Percentiles rank a stretch among this genome's conserved stretches.
These are phyloP conservation scores for Guadua angustifolia DNA, from an alignment of 176 grass and related monocot species.

Conservation along the genomic window DNA sequence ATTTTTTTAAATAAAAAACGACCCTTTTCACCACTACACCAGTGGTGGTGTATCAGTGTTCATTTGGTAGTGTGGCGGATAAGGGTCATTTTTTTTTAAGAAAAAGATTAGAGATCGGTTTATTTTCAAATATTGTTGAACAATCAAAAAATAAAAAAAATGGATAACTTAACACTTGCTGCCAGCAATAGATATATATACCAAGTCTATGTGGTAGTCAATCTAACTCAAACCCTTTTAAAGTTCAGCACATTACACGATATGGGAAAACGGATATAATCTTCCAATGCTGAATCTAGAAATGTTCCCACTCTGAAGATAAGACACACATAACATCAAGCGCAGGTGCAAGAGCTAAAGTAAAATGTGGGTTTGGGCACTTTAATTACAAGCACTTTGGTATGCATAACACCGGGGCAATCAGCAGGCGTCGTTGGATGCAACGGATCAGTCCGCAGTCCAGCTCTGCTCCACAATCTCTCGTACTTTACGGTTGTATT, in stretches of 20 bases:
- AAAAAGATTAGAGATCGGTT: too few species aligned
- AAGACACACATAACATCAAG: neutral
- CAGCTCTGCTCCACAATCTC: conserved; percentile 96
- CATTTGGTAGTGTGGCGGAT: neutral
- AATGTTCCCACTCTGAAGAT: neutral
- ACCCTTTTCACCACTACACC: neutral
- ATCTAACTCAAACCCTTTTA: neutral
- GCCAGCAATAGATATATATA: neutral
- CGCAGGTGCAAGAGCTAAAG: neutral
- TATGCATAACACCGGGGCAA: neutral
- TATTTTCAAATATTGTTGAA: neutral
- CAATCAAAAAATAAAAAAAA: neutral
- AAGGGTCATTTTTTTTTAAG: neutral
- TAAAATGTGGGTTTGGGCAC: neutral
- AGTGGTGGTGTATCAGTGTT: neutral
- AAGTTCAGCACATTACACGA: neutral
- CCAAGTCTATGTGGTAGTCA: neutral
- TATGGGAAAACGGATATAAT: conserved; percentile 3
- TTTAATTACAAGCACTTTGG: conserved; percentile 48
- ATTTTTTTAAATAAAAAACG: neutral
- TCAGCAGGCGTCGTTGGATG: neutral
- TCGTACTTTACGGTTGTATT: conserved; percentile 91
- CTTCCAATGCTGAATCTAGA: conserved; percentile 15
- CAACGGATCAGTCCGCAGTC: conserved; percentile 72
- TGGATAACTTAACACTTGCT: conserved; percentile 3